Base-by-base conservation (phyloP, 2,329 filamentous ascomycete genomes). In the Rhinocladiella mackenziei region DNA sequence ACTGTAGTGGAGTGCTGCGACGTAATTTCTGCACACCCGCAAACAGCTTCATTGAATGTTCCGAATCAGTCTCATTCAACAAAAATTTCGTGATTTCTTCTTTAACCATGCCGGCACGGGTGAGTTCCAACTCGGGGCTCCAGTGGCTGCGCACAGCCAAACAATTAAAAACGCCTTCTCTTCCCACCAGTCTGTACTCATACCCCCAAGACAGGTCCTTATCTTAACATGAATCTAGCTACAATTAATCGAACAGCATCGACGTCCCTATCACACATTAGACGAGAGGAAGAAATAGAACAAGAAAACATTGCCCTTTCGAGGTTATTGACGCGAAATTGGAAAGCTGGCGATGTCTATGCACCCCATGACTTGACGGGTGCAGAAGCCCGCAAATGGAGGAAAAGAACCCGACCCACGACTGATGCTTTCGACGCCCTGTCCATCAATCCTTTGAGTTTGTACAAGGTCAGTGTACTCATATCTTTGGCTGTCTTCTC, bases 361-460 rank as follows among this genome's bases (percentile, higher is more conserved):
- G 78, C 89, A 48, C 92, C 92, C 23, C 86, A 89, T 62, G 92
- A 98, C 67, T 66, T 98, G 62, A 84, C 80, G 43, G 75, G 81
- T 17, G 69, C 72, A 25, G 89, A 96, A 76, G 83, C 86, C 80
- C 69, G 69, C 61, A 94, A 94, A 73, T 95, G 85, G 84, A 81
- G 76, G 65, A 73, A 69, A 62, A 68, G 68, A 54, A 65, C 70
- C 43, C 67, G 65, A 53, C 76, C 76, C 49, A 69, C 73, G 29
- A 72, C 63, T 41, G 91, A 98, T 65, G 78, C 85, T 5, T 80
- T 96, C 54, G 89, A 96, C 64, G 70, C 83, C 28, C 65, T 96
- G 60, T 84, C 82, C 15, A 72, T 96, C 48, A 84, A 88, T 56
- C 91, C 92, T 10, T 58, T 92, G 47, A 78, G 86, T 55, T 80